These are phyloP conservation scores for Eucalyptus albens DNA, from an alignment of 345 rosid genomes.

Conservation along the genomic window DNA sequence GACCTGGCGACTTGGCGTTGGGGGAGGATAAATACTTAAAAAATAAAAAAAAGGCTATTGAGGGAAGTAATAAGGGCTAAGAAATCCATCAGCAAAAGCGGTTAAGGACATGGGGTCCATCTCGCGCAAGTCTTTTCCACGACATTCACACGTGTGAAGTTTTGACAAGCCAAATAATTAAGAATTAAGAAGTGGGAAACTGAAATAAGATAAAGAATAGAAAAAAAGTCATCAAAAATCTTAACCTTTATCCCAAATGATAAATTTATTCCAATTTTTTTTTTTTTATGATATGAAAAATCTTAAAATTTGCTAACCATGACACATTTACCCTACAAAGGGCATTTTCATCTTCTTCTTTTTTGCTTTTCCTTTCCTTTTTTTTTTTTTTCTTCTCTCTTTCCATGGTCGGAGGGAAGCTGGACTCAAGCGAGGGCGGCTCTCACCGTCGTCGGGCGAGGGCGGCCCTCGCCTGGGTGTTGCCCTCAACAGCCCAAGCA, in stretches of 20 bases:
- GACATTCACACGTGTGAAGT: background rate
- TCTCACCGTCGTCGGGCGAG: too few relatives aligned
- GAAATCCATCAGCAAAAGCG: background rate
- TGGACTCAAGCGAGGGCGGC: too few relatives aligned
- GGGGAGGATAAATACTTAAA: background rate
- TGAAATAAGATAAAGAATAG: background rate
- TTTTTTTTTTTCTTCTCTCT: too few relatives aligned
- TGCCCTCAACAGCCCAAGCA: too few relatives aligned
- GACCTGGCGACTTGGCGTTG: background rate
- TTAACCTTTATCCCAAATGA: rapidly evolving
- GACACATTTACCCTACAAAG: rapidly evolving
- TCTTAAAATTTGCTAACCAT: rapidly evolving
- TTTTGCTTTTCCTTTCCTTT: rapidly evolving
- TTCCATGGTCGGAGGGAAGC: too few relatives aligned
- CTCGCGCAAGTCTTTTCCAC: background rate
- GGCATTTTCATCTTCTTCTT: rapidly evolving
- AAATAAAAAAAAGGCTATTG: too few relatives aligned
- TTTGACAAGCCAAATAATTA: background rate
- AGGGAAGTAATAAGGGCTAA: too few relatives aligned
- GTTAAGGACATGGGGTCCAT: background rate
- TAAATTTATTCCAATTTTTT: rapidly evolving
- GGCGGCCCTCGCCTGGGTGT: too few relatives aligned
- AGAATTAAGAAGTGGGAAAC: too few relatives aligned
- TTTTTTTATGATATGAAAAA: rapidly evolving
- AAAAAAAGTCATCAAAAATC: too few relatives aligned